These are phyloP conservation scores for Paecilomyces sp. DNA, from an alignment of 2,329 filamentous ascomycete species.

Conservation along the genomic window DNA sequence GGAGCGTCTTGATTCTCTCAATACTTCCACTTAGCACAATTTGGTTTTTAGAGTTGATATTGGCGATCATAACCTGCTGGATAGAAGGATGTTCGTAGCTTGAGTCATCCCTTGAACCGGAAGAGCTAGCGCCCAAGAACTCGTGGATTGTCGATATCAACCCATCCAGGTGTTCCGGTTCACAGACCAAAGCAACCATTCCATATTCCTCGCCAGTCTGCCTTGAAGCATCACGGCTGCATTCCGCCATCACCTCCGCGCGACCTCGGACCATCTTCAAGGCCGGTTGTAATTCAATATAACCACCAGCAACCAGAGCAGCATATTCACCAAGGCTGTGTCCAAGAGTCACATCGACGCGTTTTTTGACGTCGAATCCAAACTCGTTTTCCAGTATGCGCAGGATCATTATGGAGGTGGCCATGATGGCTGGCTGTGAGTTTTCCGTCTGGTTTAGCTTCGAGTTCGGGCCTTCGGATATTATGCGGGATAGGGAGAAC, in stretches of 20 bases:
- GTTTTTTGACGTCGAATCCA: conserved; percentile 61
- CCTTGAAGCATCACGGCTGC: conserved; percentile 59
- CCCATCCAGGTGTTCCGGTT: conserved; percentile 64
- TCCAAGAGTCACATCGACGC: conserved; percentile 76
- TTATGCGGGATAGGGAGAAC: conserved; percentile 68
- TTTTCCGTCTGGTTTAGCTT: conserved; percentile 75
- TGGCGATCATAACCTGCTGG: conserved; percentile 82
- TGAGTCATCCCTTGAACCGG: conserved; percentile 62
- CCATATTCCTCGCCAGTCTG: conserved; percentile 75
- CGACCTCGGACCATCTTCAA: conserved; percentile 68
- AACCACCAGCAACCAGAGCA: conserved; percentile 76
- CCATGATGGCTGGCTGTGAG: conserved; percentile 94
- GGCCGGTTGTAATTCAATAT: conserved; percentile 70
- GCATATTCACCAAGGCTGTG: conserved; percentile 93
- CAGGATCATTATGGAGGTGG: conserved; percentile 82
- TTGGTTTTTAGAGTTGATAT: conserved; percentile 93
- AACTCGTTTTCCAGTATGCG: conserved; percentile 82
- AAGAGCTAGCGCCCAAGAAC: conserved; percentile 64
- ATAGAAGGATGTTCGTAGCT: conserved; percentile 65
- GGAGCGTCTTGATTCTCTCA: conserved; percentile 68
- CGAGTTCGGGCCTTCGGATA: conserved; percentile 71
- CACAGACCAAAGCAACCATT: conserved; percentile 89
- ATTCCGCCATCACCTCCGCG: conserved; percentile 76
- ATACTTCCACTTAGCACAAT: conserved; percentile 89
- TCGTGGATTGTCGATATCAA: conserved; percentile 69